A percentile compares a stretch with the other conserved stretches of the same genome.
These are phyloP conservation scores for Phytopythium boreale DNA, from an alignment of 352 stramenopile genomes.

Conservation along the genomic window DNA sequence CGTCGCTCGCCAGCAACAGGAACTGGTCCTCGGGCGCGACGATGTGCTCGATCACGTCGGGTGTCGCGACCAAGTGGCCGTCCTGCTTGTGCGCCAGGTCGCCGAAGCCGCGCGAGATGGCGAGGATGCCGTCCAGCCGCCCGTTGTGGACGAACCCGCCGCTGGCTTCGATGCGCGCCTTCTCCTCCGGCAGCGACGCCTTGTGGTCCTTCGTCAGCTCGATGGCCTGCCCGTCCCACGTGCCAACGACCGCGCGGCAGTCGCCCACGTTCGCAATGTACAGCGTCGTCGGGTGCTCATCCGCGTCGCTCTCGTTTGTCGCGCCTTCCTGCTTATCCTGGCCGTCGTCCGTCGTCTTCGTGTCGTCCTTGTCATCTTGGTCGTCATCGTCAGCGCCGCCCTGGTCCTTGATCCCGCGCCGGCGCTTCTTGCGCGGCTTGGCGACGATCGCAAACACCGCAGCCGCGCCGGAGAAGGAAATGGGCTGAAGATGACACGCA, in stretches of 20 bases:
- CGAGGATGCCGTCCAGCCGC: constrained; percentile 82
- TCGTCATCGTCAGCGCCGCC: constrained; percentile 7
- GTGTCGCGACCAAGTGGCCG: constrained; percentile 82
- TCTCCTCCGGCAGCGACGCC: constrained; percentile 69
- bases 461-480: constrained; percentile 82
- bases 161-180: constrained; percentile 71
- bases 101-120: constrained; percentile 86
- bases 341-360: background rate
- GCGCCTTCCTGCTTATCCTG: constrained; percentile 4
- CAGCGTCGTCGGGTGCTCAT: constrained; percentile 46
- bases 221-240: constrained; percentile 60
- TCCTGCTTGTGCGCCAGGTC: constrained; percentile 88
- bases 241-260: constrained; percentile 86
- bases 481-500: constrained; percentile 59
- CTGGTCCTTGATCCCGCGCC: constrained; percentile 7
- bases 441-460: constrained; percentile 63
- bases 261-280: constrained; percentile 90
- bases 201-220: constrained; percentile 90
- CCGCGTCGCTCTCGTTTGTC: constrained; percentile 7
- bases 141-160: constrained; percentile 89
- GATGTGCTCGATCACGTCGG: constrained; percentile 70
- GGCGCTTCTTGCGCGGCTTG: constrained; percentile 39
- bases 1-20: constrained; percentile 89
- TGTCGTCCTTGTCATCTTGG: constrained; percentile 7
- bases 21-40: constrained; percentile 82